Percentiles rank a stretch among this genome's conserved stretches.
Conservation (phyloP, 331 rosid species). For the Erythrophleum ivorense region DNA sequence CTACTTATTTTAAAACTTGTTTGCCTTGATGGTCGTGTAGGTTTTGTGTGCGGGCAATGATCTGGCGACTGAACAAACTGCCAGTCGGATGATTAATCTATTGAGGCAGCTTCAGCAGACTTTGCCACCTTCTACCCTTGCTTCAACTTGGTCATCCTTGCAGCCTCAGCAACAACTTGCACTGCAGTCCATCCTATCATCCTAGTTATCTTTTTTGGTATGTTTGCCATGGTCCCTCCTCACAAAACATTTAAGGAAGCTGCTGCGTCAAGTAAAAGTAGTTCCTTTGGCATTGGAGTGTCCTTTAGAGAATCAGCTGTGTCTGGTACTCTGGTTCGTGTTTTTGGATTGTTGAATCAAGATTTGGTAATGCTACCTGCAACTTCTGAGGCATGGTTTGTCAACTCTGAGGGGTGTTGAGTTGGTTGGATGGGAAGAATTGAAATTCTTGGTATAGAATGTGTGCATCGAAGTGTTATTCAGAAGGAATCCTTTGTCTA, state of each 20-base stretch:
- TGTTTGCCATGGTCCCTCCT: slow-evolving; percentile 32
- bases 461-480: slow-evolving; percentile 39
- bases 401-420: slow-evolving; percentile 31
- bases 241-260: slow-evolving; percentile 42
- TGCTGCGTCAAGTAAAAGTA: slow-evolving; percentile 38
- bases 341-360: slow-evolving; percentile 44
- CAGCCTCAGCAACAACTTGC: slow-evolving; percentile 99
- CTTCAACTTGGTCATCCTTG: slow-evolving; percentile 96
- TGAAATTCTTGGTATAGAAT: slow-evolving; percentile 48
- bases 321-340: slow-evolving; percentile 40
- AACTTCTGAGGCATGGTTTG: slow-evolving; percentile 40
- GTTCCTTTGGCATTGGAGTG: slow-evolving; percentile 37
- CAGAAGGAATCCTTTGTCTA: slow-evolving; percentile 17
- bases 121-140: slow-evolving; percentile 88
- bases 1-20: slow-evolving; percentile 6
- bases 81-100: slow-evolving; percentile 80
- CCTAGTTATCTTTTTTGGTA: slow-evolving; percentile 53
- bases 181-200: slow-evolving; percentile 80
- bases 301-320: slow-evolving; percentile 39
- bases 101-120: slow-evolving; percentile 94
- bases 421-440: slow-evolving; percentile 40
- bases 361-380: slow-evolving; percentile 31
- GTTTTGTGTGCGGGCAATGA: slow-evolving; percentile 88
- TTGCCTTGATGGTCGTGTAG: slow-evolving; percentile 46
- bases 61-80: slow-evolving; percentile 88